phyloP scores from a whole-genome alignment of 78 protist species.

The Thecamonas trahens region DNA sequence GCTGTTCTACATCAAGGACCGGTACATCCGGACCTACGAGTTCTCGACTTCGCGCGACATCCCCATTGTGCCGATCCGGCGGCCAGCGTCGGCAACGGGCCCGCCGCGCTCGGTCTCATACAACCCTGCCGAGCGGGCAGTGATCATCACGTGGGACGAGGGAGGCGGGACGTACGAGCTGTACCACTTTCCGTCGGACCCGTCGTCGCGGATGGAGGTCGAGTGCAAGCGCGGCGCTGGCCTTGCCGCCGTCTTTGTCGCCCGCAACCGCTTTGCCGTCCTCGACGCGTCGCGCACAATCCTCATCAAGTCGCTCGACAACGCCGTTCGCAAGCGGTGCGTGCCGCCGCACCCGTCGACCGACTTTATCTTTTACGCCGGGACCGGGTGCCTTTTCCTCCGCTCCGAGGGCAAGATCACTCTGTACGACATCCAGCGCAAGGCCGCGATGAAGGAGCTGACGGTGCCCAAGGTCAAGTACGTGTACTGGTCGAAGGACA shows the following conservation, averaged over 20 bases:
- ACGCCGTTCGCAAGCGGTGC: conserved; percentile 72
- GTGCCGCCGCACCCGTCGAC: conserved; percentile 44
- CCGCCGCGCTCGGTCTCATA: neutral
- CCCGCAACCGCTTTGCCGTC: conserved; percentile 85
- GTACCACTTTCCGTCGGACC: conserved; percentile 52
- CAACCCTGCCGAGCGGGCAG: neutral
- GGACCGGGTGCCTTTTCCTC: conserved; percentile 41
- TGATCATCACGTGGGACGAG: conserved; percentile 19
- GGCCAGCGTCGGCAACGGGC: neutral
- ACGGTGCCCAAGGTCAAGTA: conserved; percentile 55
- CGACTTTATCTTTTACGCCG: conserved; percentile 81
- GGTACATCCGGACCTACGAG: conserved; percentile 63
- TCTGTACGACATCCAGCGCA: conserved; percentile 84
- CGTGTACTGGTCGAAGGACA: conserved; percentile 86
- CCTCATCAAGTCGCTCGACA: conserved; percentile 61
- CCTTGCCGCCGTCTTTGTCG: conserved; percentile 77
- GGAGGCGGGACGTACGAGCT: conserved; percentile 88
- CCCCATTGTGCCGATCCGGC: conserved; percentile 23
- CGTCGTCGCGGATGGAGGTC: neutral
- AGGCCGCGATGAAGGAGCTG: conserved; percentile 40
- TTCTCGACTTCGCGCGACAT: conserved; percentile 24
- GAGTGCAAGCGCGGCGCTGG: conserved; percentile 74
- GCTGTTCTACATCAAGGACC: conserved; percentile 74
- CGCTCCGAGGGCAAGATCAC: conserved; percentile 67
- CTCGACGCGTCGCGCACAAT: conserved; percentile 71